These are phyloP conservation scores for Aspergillus olivimuriae DNA, from an alignment of 495 filamentous ascomycete species.

Conservation along the genomic window DNA sequence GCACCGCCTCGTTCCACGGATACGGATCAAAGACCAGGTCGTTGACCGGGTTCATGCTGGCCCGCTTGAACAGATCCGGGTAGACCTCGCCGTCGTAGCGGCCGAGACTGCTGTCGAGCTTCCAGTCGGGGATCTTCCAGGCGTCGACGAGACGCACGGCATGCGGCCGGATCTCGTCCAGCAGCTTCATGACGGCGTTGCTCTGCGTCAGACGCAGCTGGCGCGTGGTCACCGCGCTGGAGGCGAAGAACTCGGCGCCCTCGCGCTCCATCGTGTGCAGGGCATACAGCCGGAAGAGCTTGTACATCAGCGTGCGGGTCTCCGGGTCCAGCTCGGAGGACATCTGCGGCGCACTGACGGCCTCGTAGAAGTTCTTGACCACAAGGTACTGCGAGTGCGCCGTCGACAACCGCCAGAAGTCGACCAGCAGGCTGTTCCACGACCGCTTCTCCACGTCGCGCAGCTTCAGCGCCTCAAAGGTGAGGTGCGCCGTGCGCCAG, in stretches of 20 bases:
- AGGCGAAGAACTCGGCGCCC: conserved; percentile 60
- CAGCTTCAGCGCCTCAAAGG: conserved; percentile 65
- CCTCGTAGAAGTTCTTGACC: conserved; percentile 65
- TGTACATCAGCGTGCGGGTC: conserved; percentile 47
- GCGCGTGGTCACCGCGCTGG: conserved; percentile 53
- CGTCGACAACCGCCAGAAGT: conserved; percentile 65
- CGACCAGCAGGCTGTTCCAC: conserved; percentile 66
- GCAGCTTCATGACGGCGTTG: conserved; percentile 55
- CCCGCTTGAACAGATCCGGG: conserved; percentile 60
- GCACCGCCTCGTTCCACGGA: conserved; percentile 51
- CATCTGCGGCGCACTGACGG: conserved; percentile 46
- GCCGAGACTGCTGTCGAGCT: conserved; percentile 58
- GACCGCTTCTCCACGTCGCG: conserved; percentile 61
- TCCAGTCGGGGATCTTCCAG: conserved; percentile 66
- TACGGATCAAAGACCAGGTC: conserved; percentile 61
- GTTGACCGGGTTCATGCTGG: conserved; percentile 63
- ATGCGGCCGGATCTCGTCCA: conserved; percentile 62
- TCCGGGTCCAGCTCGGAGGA: conserved; percentile 42
- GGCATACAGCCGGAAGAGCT: conserved; percentile 60
- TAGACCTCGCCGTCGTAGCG: conserved; percentile 62
- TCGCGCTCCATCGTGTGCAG: conserved; percentile 61
- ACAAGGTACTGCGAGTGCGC: conserved; percentile 65
- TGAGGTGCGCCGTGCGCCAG: conserved; percentile 63
- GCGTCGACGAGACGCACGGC: conserved; percentile 59
- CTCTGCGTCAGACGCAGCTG: conserved; percentile 57